Conservation (phyloP, 2,329 filamentous ascomycete genomes). For the Ophidiomyces ophidiicola region DNA sequence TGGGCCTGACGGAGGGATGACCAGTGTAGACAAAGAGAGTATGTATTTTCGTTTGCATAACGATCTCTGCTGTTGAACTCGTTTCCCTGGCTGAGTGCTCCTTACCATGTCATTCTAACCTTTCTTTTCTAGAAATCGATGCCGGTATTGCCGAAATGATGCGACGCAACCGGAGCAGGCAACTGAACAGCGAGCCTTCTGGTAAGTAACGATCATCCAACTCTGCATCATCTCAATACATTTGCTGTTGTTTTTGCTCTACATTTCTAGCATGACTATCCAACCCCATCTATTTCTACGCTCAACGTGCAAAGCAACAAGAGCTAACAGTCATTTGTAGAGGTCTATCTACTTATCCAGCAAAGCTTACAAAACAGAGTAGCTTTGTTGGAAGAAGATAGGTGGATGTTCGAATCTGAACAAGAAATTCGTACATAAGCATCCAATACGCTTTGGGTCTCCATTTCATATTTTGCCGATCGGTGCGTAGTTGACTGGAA, state of each 20-base stretch:
- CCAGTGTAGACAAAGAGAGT: constrained; percentile 32
- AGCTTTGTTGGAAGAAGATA: constrained; percentile 62
- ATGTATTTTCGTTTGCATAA: constrained; percentile 16
- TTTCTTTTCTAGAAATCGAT: constrained; percentile 34
- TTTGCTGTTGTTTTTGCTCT: too few species aligned
- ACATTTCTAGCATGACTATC: not conserved
- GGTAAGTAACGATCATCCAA: constrained; percentile 37
- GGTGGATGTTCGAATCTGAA: constrained; percentile 80
- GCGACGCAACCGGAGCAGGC: constrained; percentile 25
- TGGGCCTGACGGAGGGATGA: constrained; percentile 18
- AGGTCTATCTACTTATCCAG: constrained; percentile 57
- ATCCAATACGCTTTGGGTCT: not conserved
- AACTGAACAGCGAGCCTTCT: constrained; percentile 51
- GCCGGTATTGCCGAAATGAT: constrained; percentile 35
- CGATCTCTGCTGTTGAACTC: not conserved
- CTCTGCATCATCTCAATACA: too few species aligned
- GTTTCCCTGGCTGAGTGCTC: not conserved
- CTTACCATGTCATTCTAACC: constrained; percentile 8
- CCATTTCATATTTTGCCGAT: not conserved
- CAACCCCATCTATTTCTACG: not conserved
- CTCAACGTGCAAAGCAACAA: constrained; percentile 10
- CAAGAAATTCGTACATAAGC: constrained; percentile 32
- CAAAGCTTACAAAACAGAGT: constrained; percentile 62
- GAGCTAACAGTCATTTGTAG: constrained; percentile 32
- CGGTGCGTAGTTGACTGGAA: not conserved